These are phyloP conservation scores for Sporothrix pallida DNA, from an alignment of 2,329 filamentous ascomycete genomes.

Conservation along the genomic window DNA sequence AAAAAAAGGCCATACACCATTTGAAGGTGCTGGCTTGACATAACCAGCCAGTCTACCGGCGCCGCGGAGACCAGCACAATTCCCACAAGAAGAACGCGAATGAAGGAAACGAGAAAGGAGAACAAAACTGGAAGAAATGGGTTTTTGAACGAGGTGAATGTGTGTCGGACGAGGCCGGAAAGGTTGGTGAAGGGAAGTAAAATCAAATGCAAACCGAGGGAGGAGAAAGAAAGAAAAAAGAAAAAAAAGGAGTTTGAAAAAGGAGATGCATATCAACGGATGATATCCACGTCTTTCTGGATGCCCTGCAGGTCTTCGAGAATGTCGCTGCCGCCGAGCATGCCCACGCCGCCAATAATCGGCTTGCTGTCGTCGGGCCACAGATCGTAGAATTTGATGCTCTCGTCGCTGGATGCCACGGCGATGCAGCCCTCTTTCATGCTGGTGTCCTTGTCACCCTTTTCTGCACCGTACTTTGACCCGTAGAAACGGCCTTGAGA, in stretches of 20 bases:
- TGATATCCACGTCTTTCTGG: conserved; percentile 73
- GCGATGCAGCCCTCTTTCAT: conserved; percentile 82
- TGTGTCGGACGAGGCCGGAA: not conserved
- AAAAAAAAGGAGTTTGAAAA: not conserved
- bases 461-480: not conserved
- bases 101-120: not conserved
- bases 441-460: conserved; percentile 43
- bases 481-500: not conserved
- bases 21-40: not conserved
- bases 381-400: conserved; percentile 93
- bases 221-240: not conserved
- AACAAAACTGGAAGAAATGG: not conserved
- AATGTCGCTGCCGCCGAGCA: conserved; percentile 83
- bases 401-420: conserved; percentile 89
- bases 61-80: not conserved
- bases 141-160: not conserved
- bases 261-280: conserved; percentile 60
- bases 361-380: conserved; percentile 72
- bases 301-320: conserved; percentile 82
- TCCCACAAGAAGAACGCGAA: not conserved
- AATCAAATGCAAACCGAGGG: too few species aligned
- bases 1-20: not conserved
- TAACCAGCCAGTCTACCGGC: not conserved
- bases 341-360: conserved; percentile 59
- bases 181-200: not conserved